A percentile compares a stretch with the other conserved stretches of the same genome.
Conservation (phyloP, 2,329 filamentous ascomycete species). For the Trichoderma simmonsii region DNA sequence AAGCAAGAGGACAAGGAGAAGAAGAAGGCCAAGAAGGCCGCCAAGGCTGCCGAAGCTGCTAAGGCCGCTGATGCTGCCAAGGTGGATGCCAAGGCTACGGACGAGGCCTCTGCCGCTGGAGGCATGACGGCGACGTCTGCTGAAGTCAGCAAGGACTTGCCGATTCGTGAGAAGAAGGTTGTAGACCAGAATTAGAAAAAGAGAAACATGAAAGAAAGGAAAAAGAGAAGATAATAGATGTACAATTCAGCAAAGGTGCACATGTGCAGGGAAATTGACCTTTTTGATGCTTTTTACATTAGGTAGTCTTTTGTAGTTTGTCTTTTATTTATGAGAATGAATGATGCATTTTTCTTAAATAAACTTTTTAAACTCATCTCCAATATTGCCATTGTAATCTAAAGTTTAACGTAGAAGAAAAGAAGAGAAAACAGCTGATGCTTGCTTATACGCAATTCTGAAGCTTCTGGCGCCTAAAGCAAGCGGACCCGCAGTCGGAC, state of each 20-base stretch:
- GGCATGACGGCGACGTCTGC: conserved; percentile 7
- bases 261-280: not conserved
- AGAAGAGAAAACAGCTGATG: not conserved
- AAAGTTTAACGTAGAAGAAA: not conserved
- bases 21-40: conserved; percentile 40
- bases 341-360: not conserved
- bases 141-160: conserved; percentile 23
- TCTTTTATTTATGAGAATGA: not conserved
- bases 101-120: conserved; percentile 21
- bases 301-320: not conserved
- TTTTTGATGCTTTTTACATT: not conserved
- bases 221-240: not conserved
- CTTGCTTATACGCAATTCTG: not conserved
- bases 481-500: conserved; percentile 3
- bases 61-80: not conserved
- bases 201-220: not conserved
- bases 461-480: not conserved
- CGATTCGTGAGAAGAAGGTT: conserved; percentile 24
- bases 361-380: fast-evolving
- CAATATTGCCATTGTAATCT: not conserved
- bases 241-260: not conserved
- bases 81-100: conserved; percentile 22
- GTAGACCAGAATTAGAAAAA: conserved; percentile 15
- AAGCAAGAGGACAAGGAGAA: conserved; percentile 40
- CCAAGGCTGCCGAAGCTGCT: conserved; percentile 28